Base-by-base conservation (phyloP, 2,329 filamentous ascomycete species). In the Colletotrichum shisoi region DNA sequence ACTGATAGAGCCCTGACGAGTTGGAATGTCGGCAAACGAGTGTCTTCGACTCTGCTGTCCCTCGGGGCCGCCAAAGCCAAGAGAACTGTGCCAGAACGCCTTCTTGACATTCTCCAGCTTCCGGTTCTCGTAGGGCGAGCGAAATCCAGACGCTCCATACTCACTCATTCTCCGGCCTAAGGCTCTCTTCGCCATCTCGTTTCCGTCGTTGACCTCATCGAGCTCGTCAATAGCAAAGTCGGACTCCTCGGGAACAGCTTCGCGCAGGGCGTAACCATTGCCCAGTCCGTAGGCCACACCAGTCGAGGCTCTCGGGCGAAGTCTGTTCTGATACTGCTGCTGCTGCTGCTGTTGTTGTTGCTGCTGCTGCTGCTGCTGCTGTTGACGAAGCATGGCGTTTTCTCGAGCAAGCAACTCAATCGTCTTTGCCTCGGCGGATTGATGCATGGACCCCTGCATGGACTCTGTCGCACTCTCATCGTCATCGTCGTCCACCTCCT, bases 1-100 rank as follows among this genome's bases (percentile, higher is more conserved):
- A 71, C 85, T 85, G 70, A 89, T 85, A 3, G 87, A 89, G 2
- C 83, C 85, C 71, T 90, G 87, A 15, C 88, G 83, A 31, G 86
- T 88, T 34, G 85, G 87, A 73, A 89, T 83, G 72, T 89, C 89
- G 58, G 88, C 92, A 74, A 95, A 92, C 1, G 92, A 94, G 76
- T 94, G 92, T 34, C 92, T 87, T 67, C 92, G 86, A 72, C 91
- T 93, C 73, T 93, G 90, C 13, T 89, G 87, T 37, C 87, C 81
- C 68, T 91, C 89, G 4, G 81, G 82, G 17, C 84, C 83, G 51
- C 85, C 84, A 74, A 91, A 91, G 1, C 86, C 88, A n/a, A 89
- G 82, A 6, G 88, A 88, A 71, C 85, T 90, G 71, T 91, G 89
- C 90, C 90, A 93, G 69, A 87, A 85, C 4, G 84, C 87, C 72